Base-by-base conservation (phyloP, 2,329 filamentous ascomycete species). In the Neofusicoccum ribis region DNA sequence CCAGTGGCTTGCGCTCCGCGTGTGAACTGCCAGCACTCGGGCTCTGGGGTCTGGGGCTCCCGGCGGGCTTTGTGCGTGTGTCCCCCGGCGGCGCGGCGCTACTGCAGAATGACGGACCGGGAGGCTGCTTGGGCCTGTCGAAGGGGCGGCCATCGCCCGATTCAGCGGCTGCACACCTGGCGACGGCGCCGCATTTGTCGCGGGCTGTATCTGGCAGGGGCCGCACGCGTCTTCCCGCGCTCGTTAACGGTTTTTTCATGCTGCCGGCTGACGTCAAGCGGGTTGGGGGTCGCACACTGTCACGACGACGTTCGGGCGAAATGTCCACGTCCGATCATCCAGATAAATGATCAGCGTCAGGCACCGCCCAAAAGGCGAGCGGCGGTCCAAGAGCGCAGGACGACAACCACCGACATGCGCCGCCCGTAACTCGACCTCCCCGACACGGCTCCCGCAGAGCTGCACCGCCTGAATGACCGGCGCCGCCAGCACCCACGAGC, bases 181-280 rank as follows among this genome's bases (percentile, higher is more conserved):
- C 7, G 37, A 15, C 14, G 54, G 27, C 23, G 41, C 27, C 56
- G 56, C 56, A 36, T 60, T 20, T 60, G 56, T 59, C 41, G 54
- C 54, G 17, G 39, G 54, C 54, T 46, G 39, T 37, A 36, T 60
- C 56, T 60, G 41, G 43, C 56, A 47, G 43, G 56, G 56, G 41
- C 61, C 61, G 61, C 49, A 46, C 60, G 60, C 61, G 61, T 64
- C 61, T 47, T 64, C 61, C 61, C 61, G 61, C 61, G 27, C 49
- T 36, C 50, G 61, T 46, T 63, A 63, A 51, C 56, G 56, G 50
- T 39, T 60, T 60, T 56, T 47, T 23, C 43, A 23, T 36, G 61
- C 61, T 64, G 61, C 61, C 50, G 61, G 51, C 51, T 64, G 61
- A 64, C 61, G 61, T 64, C 61, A 64, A 64, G 56, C 56, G 50